A percentile compares a stretch with the other conserved stretches of the same genome.
phyloP scores from a whole-genome alignment of 2,329 filamentous ascomycete genomes.

The Phialophora expanda region DNA sequence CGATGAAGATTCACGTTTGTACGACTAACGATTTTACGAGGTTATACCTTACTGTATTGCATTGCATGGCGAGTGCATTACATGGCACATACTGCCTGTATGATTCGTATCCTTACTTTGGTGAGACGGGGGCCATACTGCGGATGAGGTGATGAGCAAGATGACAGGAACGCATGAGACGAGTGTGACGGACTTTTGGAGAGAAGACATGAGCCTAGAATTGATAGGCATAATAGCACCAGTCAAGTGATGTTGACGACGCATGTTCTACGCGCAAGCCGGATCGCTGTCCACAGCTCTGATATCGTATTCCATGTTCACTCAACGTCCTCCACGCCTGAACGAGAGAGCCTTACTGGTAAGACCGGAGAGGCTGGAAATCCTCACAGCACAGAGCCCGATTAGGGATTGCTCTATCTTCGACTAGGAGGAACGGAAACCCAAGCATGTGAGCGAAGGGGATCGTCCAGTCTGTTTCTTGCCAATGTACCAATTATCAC shows the following conservation, averaged over 20 bases:
- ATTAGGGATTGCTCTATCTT: no score
- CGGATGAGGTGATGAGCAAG: background rate
- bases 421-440: no score
- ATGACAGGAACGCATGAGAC: constrained; percentile 9
- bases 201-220: background rate
- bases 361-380: no score
- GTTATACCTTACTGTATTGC: background rate
- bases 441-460: no score
- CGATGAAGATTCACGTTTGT: constrained; percentile 12
- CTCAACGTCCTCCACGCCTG: no score
- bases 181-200: background rate
- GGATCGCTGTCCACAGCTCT: background rate
- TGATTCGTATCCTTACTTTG: background rate
- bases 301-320: background rate
- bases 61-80: constrained; percentile 6
- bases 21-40: constrained; percentile 20
- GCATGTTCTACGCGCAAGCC: background rate
- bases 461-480: no score
- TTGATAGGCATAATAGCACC: background rate
- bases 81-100: background rate
- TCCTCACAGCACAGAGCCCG: no score
- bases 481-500: no score
- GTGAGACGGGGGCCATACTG: background rate
- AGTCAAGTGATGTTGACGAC: background rate
- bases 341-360: no score